Evolutionary conservation across 2,329 filamentous ascomycete species (phyloP).

Genomic region (Fusarium udum): DNA sequence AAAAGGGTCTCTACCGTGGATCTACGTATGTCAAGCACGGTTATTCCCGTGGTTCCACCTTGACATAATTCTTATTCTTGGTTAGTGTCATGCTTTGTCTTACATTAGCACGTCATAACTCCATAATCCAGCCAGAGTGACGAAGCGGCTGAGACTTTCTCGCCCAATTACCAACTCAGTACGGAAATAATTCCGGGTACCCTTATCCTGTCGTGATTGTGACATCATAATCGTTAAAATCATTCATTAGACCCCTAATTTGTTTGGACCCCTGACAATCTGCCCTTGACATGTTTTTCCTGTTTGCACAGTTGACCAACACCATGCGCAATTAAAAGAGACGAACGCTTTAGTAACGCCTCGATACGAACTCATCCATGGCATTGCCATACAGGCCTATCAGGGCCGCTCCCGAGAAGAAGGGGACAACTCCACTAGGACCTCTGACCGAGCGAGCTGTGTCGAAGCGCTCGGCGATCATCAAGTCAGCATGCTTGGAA

Average conservation of each 20-base stretch:
- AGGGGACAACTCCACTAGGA: neutral
- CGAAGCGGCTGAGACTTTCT: neutral
- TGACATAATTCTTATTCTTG: neutral
- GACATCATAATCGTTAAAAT: neutral
- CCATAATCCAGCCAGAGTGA: neutral
- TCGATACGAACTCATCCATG: neutral
- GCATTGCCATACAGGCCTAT: neutral
- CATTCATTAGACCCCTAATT: neutral
- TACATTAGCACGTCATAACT: neutral
- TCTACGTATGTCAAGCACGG: neutral
- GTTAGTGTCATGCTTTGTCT: neutral
- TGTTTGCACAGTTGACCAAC: fast-evolving
- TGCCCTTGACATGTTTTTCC: neutral
- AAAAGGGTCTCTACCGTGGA: fast-evolving
- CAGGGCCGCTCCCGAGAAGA: neutral
- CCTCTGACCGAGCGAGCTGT: neutral
- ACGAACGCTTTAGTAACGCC: neutral
- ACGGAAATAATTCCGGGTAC: fast-evolving
- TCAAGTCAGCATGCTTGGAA: slow-evolving; percentile 13
- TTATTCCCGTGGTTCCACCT: neutral
- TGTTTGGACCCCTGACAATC: neutral
- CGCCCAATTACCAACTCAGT: fast-evolving
- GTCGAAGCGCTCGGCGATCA: neutral
- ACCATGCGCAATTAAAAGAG: neutral
- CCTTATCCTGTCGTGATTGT: neutral